A percentile compares a stretch with the other conserved stretches of the same genome.
These are phyloP conservation scores for Rhizoclosmatium globosum DNA, from an alignment of 192 early-diverging fungal species.

Conservation along the genomic window DNA sequence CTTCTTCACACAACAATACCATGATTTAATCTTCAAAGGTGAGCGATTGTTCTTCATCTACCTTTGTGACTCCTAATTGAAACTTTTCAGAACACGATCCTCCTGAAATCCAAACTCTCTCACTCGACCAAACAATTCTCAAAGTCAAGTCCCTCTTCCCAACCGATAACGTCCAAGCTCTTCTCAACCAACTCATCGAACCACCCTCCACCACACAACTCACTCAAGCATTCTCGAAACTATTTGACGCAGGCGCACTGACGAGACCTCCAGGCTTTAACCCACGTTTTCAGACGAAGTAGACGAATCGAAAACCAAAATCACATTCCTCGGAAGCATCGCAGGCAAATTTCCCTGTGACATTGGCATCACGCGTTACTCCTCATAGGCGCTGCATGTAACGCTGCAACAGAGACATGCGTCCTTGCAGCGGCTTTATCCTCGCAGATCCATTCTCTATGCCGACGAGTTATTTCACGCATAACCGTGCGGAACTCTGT, in stretches of 20 bases:
- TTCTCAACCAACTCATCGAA: too few species aligned
- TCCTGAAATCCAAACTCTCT: too few species aligned
- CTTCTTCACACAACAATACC: conserved; percentile 3
- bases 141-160: too few species aligned
- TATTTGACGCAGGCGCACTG: too few species aligned
- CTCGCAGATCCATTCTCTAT: background rate
- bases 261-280: too few species aligned
- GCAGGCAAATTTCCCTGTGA: conserved; percentile 9
- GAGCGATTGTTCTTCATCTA: background rate
- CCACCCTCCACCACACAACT: too few species aligned
- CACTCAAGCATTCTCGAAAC: too few species aligned
- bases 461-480: conserved; percentile 13
- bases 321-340: conserved; percentile 6
- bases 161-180: too few species aligned
- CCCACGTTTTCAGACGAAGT: too few species aligned
- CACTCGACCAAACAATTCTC: too few species aligned
- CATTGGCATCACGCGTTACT: conserved; percentile 13
- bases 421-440: conserved; percentile 4
- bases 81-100: too few species aligned
- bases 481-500: conserved; percentile 5
- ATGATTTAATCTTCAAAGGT: background rate
- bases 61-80: too few species aligned
- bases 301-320: background rate
- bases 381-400: background rate
- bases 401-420: background rate